Evolutionary conservation across 257 asterid species (phyloP).

Genomic region (Solanum tarijense): DNA sequence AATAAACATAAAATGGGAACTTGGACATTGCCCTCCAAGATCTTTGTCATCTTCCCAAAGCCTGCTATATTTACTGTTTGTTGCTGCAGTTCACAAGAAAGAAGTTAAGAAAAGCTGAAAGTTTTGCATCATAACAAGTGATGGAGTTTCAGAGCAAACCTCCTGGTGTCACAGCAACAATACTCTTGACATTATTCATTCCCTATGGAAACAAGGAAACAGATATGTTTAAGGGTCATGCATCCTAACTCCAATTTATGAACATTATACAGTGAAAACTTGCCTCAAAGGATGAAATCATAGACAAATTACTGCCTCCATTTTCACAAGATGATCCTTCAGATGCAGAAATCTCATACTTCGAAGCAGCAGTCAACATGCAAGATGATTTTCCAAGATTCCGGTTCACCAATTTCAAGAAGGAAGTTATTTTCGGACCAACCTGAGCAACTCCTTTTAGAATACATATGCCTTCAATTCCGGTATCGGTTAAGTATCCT

Average conservation of each 20-base stretch:
- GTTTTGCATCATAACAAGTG: not conserved
- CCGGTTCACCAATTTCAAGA: constrained; percentile 25
- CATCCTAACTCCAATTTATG: not conserved
- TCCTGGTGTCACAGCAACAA: not conserved
- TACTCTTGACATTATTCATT: not conserved
- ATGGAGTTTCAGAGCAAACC: not conserved
- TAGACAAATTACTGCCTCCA: not conserved
- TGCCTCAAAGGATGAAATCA: constrained; percentile 3
- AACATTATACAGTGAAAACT: not conserved
- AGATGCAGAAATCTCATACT: not conserved
- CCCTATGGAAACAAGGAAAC: not conserved
- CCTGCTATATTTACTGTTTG: not conserved
- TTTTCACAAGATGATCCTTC: not conserved
- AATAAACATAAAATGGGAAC: constrained; percentile 18
- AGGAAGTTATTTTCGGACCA: constrained; percentile 30
- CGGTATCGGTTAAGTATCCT: constrained; percentile 18
- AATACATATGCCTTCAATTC: constrained; percentile 28
- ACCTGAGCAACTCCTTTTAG: constrained; percentile 4
- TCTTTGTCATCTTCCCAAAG: constrained; percentile 28
- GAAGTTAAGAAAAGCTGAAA: not conserved
- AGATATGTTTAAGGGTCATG: not conserved
- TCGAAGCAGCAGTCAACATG: not conserved
- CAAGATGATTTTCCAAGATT: constrained; percentile 7
- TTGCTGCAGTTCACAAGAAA: constrained; percentile 5
- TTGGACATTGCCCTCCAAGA: constrained; percentile 23